Evolutionary conservation across 1,139 yeast species (phyloP).

Genomic region (Scheffersomyces illinoinensis): DNA sequence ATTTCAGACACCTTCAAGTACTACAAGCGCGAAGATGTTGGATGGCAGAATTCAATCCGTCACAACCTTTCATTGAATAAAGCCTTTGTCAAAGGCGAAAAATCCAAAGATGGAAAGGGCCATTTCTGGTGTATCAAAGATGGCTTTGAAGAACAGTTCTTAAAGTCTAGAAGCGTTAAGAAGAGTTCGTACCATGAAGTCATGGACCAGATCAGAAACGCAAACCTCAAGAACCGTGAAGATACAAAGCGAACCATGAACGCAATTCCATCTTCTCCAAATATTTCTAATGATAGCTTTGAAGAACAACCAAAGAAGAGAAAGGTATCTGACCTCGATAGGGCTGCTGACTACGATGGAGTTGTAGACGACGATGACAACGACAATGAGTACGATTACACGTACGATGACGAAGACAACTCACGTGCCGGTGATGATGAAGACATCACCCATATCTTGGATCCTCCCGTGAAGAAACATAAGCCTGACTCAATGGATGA

Average conservation of each 20-base stretch:
- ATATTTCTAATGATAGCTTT: slow-evolving; percentile 13
- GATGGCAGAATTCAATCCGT: slow-evolving; percentile 92
- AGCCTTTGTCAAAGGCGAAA: slow-evolving; percentile 86
- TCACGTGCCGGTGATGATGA: slow-evolving; percentile 5
- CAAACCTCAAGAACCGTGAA: slow-evolving; percentile 9
- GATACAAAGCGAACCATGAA: slow-evolving; percentile 20
- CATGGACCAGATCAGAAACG: slow-evolving; percentile 42
- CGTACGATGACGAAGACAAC: slow-evolving; percentile 7
- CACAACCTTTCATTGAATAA: slow-evolving; percentile 83
- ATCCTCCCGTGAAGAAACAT: slow-evolving; percentile 19
- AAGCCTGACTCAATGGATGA: slow-evolving; percentile 10
- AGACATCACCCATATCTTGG: slow-evolving; percentile 6
- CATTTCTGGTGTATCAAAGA: slow-evolving; percentile 92
- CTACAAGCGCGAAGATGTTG: slow-evolving; percentile 83
- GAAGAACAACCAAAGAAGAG: slow-evolving; percentile 3
- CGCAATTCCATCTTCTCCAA: slow-evolving; percentile 39
- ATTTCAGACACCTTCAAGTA: slow-evolving; percentile 83
- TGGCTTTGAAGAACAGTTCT: slow-evolving; percentile 81
- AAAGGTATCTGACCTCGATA: slow-evolving; percentile 3
- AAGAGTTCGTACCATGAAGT: slow-evolving; percentile 48
- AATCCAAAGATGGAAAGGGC: slow-evolving; percentile 95
- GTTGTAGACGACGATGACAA: slow-evolving; percentile 5
- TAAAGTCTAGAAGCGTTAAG: slow-evolving; percentile 58
- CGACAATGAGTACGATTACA: slow-evolving; percentile 4
- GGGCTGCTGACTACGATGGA: slow-evolving; percentile 8